Evolutionary conservation across 805 yeast species (phyloP).

Genomic region (Candida ascalaphidarum): DNA sequence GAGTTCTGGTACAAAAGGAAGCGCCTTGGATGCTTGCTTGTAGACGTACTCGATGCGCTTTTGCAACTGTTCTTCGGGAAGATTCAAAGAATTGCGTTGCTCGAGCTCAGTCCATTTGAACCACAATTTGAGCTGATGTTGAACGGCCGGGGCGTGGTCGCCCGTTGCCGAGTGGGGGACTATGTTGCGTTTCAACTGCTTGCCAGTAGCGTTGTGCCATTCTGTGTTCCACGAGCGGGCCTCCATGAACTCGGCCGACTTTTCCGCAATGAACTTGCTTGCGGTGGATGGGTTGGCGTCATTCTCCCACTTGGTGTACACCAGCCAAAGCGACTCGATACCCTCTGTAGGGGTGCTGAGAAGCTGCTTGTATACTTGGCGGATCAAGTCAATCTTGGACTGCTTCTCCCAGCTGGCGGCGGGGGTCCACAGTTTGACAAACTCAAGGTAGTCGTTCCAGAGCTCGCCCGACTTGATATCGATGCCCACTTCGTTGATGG

Average conservation of each 20-base stretch:
- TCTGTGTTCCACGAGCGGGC: constrained; percentile 74
- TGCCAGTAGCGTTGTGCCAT: constrained; percentile 50
- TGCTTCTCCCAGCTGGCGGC: constrained; percentile 77
- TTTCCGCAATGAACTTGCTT: constrained; percentile 74
- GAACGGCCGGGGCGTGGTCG: constrained; percentile 9
- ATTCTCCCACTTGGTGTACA: constrained; percentile 78
- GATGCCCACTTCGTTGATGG: constrained; percentile 66
- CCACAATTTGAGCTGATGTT: constrained; percentile 51
- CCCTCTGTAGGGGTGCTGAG: constrained; percentile 69
- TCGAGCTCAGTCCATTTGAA: constrained; percentile 76
- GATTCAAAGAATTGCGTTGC: constrained; percentile 54
- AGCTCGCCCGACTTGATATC: constrained; percentile 65
- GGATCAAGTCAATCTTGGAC: constrained; percentile 65
- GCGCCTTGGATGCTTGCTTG: constrained; percentile 53
- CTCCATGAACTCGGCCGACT: constrained; percentile 77
- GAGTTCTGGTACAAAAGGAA: constrained; percentile 60
- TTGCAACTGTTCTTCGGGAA: constrained; percentile 40
- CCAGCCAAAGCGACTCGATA: constrained; percentile 74
- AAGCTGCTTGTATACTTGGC: constrained; percentile 64
- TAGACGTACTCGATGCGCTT: constrained; percentile 65
- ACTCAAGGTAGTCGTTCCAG: constrained; percentile 80
- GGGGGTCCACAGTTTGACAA: constrained; percentile 72
- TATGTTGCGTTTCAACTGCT: constrained; percentile 34
- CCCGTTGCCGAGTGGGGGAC: constrained; percentile 16
- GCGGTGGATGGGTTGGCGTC: constrained; percentile 68